A percentile compares a stretch with the other conserved stretches of the same genome.
These are phyloP conservation scores for Jatropha podagrica DNA, from an alignment of 441 rosid species.

Conservation along the genomic window DNA sequence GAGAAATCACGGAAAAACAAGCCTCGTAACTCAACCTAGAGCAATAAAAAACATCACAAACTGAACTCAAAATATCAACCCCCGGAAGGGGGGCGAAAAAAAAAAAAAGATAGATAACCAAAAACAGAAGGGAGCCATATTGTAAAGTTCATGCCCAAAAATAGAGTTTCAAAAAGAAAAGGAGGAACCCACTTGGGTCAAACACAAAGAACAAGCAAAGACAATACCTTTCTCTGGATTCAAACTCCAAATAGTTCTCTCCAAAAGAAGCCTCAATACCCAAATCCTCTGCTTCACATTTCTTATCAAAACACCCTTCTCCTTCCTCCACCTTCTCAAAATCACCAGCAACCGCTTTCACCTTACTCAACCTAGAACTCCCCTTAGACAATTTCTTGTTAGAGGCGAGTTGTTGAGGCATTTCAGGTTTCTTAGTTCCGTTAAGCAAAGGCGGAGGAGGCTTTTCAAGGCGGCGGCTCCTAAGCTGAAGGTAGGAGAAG, in stretches of 20 bases:
- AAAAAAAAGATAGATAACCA: not conserved
- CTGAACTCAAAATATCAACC: not conserved
- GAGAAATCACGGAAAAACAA: not conserved
- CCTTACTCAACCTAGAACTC: slow-evolving; percentile 17
- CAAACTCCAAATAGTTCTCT: slow-evolving; percentile 57
- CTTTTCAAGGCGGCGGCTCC: slow-evolving; percentile 75
- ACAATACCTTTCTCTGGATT: slow-evolving; percentile 56
- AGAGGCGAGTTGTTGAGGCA: not conserved
- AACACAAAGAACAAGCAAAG: not conserved
- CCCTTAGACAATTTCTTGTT: slow-evolving; percentile 24
- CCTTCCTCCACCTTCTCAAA: not conserved
- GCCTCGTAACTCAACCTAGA: not conserved
- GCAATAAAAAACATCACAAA: slow-evolving; percentile 4
- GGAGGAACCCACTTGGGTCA: too few relatives aligned
- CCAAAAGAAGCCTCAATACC: slow-evolving; percentile 59
- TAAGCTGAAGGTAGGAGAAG: slow-evolving; percentile 62
- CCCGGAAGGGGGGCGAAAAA: not conserved
- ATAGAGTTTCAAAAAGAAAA: not conserved
- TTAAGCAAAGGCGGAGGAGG: slow-evolving; percentile 46
- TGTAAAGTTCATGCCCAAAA: not conserved
- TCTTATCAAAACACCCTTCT: slow-evolving; percentile 21
- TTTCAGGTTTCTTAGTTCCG: slow-evolving; percentile 30
- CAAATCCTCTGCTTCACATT: slow-evolving; percentile 31
- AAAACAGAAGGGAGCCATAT: not conserved
- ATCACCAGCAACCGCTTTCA: slow-evolving; percentile 6